Evolutionary conservation across 164 flowering plant genomes (phyloP), one percentile per base, ranked within the genome.

Genomic region (Amborella trichopoda): DNA sequence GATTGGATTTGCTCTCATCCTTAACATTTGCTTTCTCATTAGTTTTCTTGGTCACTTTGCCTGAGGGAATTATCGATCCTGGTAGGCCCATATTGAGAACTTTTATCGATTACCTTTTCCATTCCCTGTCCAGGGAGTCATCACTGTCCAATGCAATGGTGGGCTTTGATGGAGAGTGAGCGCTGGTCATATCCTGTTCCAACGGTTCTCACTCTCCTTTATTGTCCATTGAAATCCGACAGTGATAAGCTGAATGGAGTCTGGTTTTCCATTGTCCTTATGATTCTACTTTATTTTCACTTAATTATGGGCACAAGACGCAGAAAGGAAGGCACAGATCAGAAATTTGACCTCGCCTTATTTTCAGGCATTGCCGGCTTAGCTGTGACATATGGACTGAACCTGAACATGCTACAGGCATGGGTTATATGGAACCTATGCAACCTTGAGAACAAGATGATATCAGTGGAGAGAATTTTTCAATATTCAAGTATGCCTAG

Each of bases 381-480:
- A 41, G 79, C 83, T 9, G 83, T 80, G 28, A 80, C 89, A 3
- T 83, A 83, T 57, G 94, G 89, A 52, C 71, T 83, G 23, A 76
- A 63, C 60, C 64, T 83, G 14, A 78, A 74, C 60, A 68, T 51
- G 68, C 13, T 74, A 50, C 86, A 78, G 70, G 68, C 63, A 12
- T 53, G 64, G 73, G 65, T 69, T 8, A 67, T 83, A 48, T 74
- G 83, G 86, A 68, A 58, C 45, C 68, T 80, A 32, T 78, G 89
- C 63, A 53, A 49, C 24, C 27, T 76, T 60, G 94, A 80, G 62
- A 80, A 71, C 58, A 76, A 59, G 42, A 83, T 83, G 22, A 76
- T 83, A 49, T 83, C 94, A 1, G 85, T 83, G 22, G 94, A 83
- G 67, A 67, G 94, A 62, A 68, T 83, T 36, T 56, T 80, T 53